Base-by-base conservation (phyloP, 768 basidiomycete species). In the Hypsizygus marmoreus region DNA sequence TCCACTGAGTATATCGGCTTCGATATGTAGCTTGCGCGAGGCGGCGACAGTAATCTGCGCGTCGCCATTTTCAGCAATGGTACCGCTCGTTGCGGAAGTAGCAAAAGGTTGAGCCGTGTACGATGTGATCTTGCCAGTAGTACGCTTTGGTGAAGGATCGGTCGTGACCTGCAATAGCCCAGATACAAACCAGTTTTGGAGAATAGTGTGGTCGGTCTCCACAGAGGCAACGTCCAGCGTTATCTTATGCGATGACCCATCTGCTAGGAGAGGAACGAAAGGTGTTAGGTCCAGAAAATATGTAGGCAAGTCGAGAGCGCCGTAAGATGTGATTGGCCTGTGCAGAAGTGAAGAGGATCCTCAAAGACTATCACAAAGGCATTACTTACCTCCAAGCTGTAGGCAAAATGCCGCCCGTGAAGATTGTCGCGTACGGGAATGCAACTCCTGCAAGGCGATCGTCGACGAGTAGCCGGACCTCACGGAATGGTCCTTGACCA, bases 281-380 rank as follows among this genome's bases (percentile, higher is more conserved):
- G 89, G 86, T 6, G 88, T 89, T 41, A 89, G 62, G 60, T 90
- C 89, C 16, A 91, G 51, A 60, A 82, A 83, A 63, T 90, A 91
- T 2, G 85, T 88, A 1, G 88, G 88, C 9, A 88, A 72, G 58
- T 90, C 87, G 17, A 88, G 66, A 2, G 86, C 85, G 9, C 87
- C 85, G 47, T 88, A 90, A 0, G 88, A 79, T 2, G 85, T 78
- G 59, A 90, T 87, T 3, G 88, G 88, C 40, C 84, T 82, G 32
- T 7, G 28, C 13, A 14, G 39, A 6, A 25, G 13, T 13, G 30
- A 33, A 8, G 30, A 24, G 28, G 6, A 16, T 22, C 24, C 17
- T 25, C 20, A 40, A 8, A 36, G 9, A 10, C 16, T 2, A 12
- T 14, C 3, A 22, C n/a, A 28, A 19, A 16, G 13, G 5, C 22